Evolutionary conservation across 805 yeast genomes (phyloP).

Genomic region (Metschnikowia lochheadii): DNA sequence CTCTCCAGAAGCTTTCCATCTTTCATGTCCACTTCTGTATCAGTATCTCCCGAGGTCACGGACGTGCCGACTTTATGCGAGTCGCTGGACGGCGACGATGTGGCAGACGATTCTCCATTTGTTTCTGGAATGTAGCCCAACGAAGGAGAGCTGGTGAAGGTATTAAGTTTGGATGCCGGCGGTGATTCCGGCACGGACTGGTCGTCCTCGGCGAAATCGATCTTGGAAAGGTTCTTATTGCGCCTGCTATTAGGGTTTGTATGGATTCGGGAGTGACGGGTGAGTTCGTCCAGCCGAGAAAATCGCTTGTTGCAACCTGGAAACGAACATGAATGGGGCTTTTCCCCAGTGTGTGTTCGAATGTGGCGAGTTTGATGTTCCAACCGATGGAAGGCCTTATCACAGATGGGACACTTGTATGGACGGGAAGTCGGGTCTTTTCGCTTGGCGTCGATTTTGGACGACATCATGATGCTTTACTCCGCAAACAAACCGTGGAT

Average conservation of each 20-base stretch:
- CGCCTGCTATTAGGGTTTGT: conserved; percentile 65
- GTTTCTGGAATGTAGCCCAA: conserved; percentile 2
- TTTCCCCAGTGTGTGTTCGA: conserved; percentile 78
- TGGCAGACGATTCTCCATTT: conserved; percentile 1
- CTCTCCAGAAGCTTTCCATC: conserved; percentile 7
- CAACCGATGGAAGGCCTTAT: conserved; percentile 67
- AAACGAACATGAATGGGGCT: conserved; percentile 71
- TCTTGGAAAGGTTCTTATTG: conserved; percentile 41
- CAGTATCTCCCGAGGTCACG: conserved; percentile 1
- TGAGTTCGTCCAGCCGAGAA: conserved; percentile 68
- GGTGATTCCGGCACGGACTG: background rate
- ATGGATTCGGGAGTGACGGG: conserved; percentile 70
- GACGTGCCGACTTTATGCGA: conserved; percentile 1
- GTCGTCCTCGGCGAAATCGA: background rate
- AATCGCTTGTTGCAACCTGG: conserved; percentile 68
- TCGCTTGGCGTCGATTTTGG: conserved; percentile 16
- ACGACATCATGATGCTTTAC: conserved; percentile 9
- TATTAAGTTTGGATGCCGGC: background rate
- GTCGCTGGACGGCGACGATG: conserved; percentile 6
- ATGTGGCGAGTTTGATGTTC: conserved; percentile 80
- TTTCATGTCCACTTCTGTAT: conserved; percentile 3
- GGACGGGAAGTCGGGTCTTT: conserved; percentile 40
- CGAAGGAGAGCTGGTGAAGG: conserved; percentile 1
- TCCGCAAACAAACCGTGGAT: background rate
- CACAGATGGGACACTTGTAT: conserved; percentile 70